Base-by-base conservation (phyloP, 1,284 basidiomycete genomes). In the Rugosomyces carneus region DNA sequence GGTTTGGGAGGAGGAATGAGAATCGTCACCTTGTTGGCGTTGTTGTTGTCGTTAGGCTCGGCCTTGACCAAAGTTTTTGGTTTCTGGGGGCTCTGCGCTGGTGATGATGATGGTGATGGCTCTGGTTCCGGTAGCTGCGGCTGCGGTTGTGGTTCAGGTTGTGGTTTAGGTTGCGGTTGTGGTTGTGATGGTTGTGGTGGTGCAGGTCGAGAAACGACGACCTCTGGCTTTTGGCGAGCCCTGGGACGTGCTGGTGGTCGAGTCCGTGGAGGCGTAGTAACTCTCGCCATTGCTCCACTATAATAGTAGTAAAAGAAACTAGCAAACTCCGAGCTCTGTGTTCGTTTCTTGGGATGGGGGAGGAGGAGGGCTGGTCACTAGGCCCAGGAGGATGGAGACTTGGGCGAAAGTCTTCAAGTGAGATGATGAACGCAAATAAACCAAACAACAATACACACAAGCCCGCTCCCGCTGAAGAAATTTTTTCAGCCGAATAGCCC, bases 191-290 rank as follows among this genome's bases (percentile, higher is more conserved):
- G 31, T 2, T 18, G 3, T 1, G 15, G 29, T 21, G 32, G 34
- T 21, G 34, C 20, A n/a, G 32, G 24, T 11, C 36, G 42, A 29
- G 42, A 27, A 21, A 41, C 26, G 39, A 47, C 15, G 21, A 40
- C 45, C 29, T 47, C 39, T 3, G 45, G 45, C 29, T 38, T 47
- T 11, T 26, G 16, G 31, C 20, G 29, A 11, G 7, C 3, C 18
- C 20, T 32, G 29, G 21, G 40, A 8, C 20, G 10, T 10, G 39
- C 26, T 6, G 23, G 15, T n/a, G 21, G 24, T 36, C 18, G 20
- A 20, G 38, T 31, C 26, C 27, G 27, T 34, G 31, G 29, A 4
- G 37, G 16, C 37, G 20, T 9, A 3, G 8, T 20, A n/a, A 38
- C 29, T 27, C 26, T 27, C 24, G 37, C 18, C 44, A 45, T 45